Conservation (phyloP, 1,284 basidiomycete species). For the Ustilago nuda region DNA sequence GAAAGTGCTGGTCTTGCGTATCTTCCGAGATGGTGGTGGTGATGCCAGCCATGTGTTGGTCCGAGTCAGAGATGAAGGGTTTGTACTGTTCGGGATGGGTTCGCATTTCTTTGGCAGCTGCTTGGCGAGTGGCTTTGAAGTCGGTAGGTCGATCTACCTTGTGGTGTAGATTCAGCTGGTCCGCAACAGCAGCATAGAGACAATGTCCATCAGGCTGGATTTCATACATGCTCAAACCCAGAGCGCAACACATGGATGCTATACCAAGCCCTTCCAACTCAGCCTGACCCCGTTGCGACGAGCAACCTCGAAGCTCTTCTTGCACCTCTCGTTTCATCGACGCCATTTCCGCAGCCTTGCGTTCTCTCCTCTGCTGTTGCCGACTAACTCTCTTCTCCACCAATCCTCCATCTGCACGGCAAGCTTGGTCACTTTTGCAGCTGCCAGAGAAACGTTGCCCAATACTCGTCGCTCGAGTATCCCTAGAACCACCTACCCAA, state of each 20-base stretch:
- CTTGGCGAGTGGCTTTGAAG: slow-evolving; percentile 73
- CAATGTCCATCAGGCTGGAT: slow-evolving; percentile 95
- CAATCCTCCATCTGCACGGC: slow-evolving; percentile 11
- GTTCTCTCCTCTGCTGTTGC: slow-evolving; percentile 54
- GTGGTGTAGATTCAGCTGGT: slow-evolving; percentile 73
- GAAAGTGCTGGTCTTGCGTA: slow-evolving; percentile 74
- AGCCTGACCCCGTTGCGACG: slow-evolving; percentile 52
- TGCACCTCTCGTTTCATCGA: slow-evolving; percentile 51
- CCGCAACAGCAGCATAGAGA: slow-evolving; percentile 90
- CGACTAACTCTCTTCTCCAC: slow-evolving; percentile 47
- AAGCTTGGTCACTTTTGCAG: slow-evolving; percentile 23
- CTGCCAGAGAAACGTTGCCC: slow-evolving; percentile 44
- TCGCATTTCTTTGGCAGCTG: slow-evolving; percentile 85
- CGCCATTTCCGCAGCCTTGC: slow-evolving; percentile 57
- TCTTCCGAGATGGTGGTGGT: slow-evolving; percentile 72
- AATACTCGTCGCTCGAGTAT: slow-evolving; percentile 20
- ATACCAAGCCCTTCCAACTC: slow-evolving; percentile 56
- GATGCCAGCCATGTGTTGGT: slow-evolving; percentile 71
- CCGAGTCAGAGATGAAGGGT: slow-evolving; percentile 81
- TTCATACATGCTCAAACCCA: slow-evolving; percentile 68
- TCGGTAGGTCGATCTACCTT: slow-evolving; percentile 67
- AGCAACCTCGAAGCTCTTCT: slow-evolving; percentile 54
- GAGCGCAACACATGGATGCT: slow-evolving; percentile 49
- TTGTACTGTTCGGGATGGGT: slow-evolving; percentile 89
- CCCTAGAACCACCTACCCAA: background rate